Evolutionary conservation across 257 asterid genomes (phyloP), one percentile per base, ranked within the genome.

Genomic region (Solanum habrochaites): DNA sequence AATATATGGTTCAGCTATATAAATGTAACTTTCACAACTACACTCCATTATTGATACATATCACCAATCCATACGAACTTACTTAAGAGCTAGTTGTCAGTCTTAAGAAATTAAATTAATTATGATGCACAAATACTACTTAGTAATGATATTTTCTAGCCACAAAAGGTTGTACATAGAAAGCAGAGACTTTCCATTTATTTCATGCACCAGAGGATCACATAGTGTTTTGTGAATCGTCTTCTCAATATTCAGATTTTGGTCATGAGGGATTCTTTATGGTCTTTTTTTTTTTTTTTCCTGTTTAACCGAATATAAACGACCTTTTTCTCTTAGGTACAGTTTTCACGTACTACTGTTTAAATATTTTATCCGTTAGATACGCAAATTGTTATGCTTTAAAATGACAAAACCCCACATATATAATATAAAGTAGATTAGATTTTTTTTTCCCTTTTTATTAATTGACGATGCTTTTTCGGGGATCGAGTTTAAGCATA

Each of bases 91-190:
- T 70, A 70, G 77, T 31, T 70, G 77, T 70, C 62, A 42, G n/a
- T 42, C n/a, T 77, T 14, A 21, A 23, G 9, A 25, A 15, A 78
- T 43, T 45, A n/a, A 78, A 78, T 43, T 45, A 71, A 71, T 71
- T 35, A n/a, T 27, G 66, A 45, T 45, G 23, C 66, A 5, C 18
- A 27, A 78, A 27, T 15, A 78, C 16, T 15, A 78, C 25, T 5
- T 9, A 43, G n/a, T 43, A 25, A 14, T 11, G 39, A 43, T 43
- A 78, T 25, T 78, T 9, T 43, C 16, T 43, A 78, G 64, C 83
- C 83, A 78, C 83, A 78, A 78, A 78, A 78, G n/a, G n/a, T 45
- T 78, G 83, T 45, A 43, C 66, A n/a, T 43, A 27, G 8, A 45
- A 78, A 78, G 16, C 8, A 29, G 84, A 78, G 40, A 78, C 84